These are phyloP conservation scores for Diospyros kaki DNA, from an alignment of 148 eudicot species.

Conservation along the genomic window DNA sequence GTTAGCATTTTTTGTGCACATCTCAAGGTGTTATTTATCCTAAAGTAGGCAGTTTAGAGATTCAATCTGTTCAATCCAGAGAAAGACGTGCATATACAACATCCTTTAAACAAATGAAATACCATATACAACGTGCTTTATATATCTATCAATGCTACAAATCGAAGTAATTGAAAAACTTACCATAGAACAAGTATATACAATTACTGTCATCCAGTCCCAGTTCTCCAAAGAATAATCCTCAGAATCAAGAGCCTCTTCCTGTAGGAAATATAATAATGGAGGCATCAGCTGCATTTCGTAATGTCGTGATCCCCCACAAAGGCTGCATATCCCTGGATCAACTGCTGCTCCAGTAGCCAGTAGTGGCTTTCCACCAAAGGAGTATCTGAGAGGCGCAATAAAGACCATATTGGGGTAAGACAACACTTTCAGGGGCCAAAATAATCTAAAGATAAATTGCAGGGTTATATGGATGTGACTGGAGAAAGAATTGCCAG, in stretches of 20 bases:
- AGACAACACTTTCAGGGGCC: too few relatives aligned
- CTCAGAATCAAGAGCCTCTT: slow-evolving; percentile 35
- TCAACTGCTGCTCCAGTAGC: slow-evolving; percentile 47
- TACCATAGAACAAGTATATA: slow-evolving; percentile 82
- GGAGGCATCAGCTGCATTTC: slow-evolving; percentile 96
- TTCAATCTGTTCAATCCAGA: too few relatives aligned
- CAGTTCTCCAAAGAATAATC: slow-evolving; percentile 54
- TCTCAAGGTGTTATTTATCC: too few relatives aligned
- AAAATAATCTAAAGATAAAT: background rate
- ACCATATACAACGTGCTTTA: background rate
- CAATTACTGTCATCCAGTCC: slow-evolving; percentile 81
- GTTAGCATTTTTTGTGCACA: too few relatives aligned
- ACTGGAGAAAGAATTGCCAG: too few relatives aligned
- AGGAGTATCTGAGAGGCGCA: slow-evolving; percentile 52
- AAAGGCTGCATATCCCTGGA: slow-evolving; percentile 49
- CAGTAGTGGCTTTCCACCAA: slow-evolving; percentile 77
- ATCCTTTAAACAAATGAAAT: background rate
- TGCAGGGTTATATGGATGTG: too few relatives aligned
- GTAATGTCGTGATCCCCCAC: slow-evolving; percentile 69
- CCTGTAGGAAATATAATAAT: slow-evolving; percentile 68
- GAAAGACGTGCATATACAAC: too few relatives aligned
- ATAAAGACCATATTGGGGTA: background rate
- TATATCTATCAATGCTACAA: background rate
- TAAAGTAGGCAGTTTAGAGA: too few relatives aligned
- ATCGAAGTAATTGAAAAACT: slow-evolving; percentile 10